These are phyloP conservation scores for Botryosphaeria dothidea DNA, from an alignment of 2,329 filamentous ascomycete species.

Conservation along the genomic window DNA sequence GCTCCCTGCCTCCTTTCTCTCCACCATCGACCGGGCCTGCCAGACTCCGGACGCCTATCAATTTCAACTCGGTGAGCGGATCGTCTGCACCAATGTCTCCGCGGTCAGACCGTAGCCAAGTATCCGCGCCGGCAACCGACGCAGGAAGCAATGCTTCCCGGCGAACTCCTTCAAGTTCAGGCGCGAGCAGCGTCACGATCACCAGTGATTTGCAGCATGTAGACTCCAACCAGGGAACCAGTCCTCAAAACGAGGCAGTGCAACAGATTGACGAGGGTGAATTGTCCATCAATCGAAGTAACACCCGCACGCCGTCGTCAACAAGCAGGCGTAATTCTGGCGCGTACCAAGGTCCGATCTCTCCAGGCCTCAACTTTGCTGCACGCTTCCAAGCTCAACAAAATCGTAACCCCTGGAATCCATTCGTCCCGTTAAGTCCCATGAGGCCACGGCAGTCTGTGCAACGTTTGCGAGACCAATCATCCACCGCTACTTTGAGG, in stretches of 20 bases:
- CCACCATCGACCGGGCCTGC: constrained; percentile 28
- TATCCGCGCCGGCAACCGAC: constrained; percentile 27
- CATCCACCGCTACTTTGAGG: constrained; percentile 40
- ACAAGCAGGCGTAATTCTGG: constrained; percentile 13
- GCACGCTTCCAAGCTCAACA: constrained; percentile 33
- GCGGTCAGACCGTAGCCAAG: constrained; percentile 26
- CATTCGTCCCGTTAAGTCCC: constrained; percentile 33
- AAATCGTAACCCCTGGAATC: constrained; percentile 38
- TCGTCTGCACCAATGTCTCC: constrained; percentile 12
- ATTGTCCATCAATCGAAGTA: not conserved
- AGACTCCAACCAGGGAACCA: not conserved
- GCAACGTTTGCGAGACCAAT: constrained; percentile 37
- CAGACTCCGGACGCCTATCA: constrained; percentile 36
- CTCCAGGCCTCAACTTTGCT: constrained; percentile 33
- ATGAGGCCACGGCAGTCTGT: constrained; percentile 34
- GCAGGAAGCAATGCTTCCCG: not conserved
- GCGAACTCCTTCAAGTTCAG: not conserved
- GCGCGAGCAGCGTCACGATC: not conserved
- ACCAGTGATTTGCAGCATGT: not conserved
- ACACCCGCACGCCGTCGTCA: constrained; percentile 6
- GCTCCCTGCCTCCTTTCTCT: constrained; percentile 15
- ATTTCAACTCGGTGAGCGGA: constrained; percentile 28
- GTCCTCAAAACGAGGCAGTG: not conserved
- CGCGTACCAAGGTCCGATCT: constrained; percentile 17
- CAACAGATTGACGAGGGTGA: not conserved